A percentile compares a stretch with the other conserved stretches of the same genome.
Evolutionary conservation across 805 yeast species (phyloP).

Genomic region (Metschnikowia kunwiensis): DNA sequence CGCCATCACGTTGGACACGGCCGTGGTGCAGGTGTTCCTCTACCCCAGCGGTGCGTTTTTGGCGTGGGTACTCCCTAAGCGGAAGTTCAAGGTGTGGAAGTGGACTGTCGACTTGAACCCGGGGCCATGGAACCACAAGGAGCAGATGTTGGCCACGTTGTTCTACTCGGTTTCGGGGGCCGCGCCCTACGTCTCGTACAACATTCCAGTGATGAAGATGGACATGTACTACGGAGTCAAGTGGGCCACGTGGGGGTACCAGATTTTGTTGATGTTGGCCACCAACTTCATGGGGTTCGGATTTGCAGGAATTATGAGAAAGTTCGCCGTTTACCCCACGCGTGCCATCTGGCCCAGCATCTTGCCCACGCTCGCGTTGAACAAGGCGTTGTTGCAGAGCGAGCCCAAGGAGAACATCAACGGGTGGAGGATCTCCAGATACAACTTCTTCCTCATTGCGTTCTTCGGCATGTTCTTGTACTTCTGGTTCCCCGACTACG

Average conservation of each 20-base stretch:
- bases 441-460: slow-evolving; percentile 3
- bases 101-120: slow-evolving; percentile 48
- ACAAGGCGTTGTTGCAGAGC: slow-evolving; percentile 49
- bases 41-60: slow-evolving; percentile 54
- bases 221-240: slow-evolving; percentile 49
- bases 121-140: slow-evolving; percentile 60
- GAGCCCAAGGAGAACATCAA: slow-evolving; percentile 51
- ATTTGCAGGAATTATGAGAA: slow-evolving; percentile 59
- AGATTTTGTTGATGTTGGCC: slow-evolving; percentile 48
- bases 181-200: slow-evolving; percentile 51
- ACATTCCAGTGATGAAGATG: slow-evolving; percentile 24
- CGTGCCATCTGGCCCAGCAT: slow-evolving; percentile 69
- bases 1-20: slow-evolving; percentile 45
- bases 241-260: slow-evolving; percentile 45
- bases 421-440: slow-evolving; percentile 51
- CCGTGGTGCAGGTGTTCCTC: slow-evolving; percentile 57
- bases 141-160: slow-evolving; percentile 54
- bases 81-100: slow-evolving; percentile 39
- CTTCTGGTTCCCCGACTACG: slow-evolving; percentile 28
- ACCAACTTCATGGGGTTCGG: slow-evolving; percentile 67
- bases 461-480: slow-evolving; percentile 2
- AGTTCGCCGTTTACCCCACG: slow-evolving; percentile 59
- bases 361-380: slow-evolving; percentile 58
- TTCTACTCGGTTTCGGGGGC: slow-evolving; percentile 47
- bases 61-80: slow-evolving; percentile 45